A percentile compares a stretch with the other conserved stretches of the same genome.
These are phyloP conservation scores for Fusarium cicatricum DNA, from an alignment of 2,329 filamentous ascomycete genomes.

Conservation along the genomic window DNA sequence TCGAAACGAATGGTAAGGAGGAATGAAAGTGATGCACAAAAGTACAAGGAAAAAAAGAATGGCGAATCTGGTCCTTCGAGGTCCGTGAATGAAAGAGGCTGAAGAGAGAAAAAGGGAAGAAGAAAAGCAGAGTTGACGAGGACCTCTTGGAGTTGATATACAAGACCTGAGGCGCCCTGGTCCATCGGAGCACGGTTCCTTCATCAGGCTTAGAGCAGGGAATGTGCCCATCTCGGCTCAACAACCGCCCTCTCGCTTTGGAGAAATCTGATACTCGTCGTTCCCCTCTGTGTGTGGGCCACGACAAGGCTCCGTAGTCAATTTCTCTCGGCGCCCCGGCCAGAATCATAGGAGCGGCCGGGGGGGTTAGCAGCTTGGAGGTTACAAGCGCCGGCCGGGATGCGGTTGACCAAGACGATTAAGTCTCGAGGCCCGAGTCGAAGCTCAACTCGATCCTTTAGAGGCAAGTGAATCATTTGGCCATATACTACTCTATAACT, in stretches of 20 bases:
- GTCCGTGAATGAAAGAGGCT: constrained; percentile 42
- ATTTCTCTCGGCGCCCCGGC: constrained; percentile 27
- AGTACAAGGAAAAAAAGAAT: constrained; percentile 44
- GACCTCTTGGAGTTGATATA: constrained; percentile 37
- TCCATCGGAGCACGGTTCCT: constrained; percentile 23
- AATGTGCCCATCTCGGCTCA: background rate
- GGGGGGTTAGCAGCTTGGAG: constrained; percentile 6
- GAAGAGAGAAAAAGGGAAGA: constrained; percentile 5
- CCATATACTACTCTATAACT: too few relatives aligned
- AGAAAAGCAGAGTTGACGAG: background rate
- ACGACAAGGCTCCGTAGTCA: constrained; percentile 12
- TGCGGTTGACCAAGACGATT: background rate
- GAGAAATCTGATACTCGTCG: constrained; percentile 22
- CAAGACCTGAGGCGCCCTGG: background rate
- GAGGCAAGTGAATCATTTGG: too few relatives aligned
- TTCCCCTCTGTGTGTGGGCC: constrained; percentile 15
- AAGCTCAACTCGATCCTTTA: background rate
- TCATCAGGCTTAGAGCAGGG: constrained; percentile 28
- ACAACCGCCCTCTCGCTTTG: background rate
- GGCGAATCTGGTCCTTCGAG: constrained; percentile 45
- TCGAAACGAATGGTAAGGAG: constrained; percentile 39
- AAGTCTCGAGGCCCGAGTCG: too few relatives aligned
- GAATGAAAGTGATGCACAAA: constrained; percentile 43
- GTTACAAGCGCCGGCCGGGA: constrained; percentile 28
- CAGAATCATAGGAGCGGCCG: constrained; percentile 13